phyloP scores from a whole-genome alignment of 306 rosid species.

The Rosa persica region DNA sequence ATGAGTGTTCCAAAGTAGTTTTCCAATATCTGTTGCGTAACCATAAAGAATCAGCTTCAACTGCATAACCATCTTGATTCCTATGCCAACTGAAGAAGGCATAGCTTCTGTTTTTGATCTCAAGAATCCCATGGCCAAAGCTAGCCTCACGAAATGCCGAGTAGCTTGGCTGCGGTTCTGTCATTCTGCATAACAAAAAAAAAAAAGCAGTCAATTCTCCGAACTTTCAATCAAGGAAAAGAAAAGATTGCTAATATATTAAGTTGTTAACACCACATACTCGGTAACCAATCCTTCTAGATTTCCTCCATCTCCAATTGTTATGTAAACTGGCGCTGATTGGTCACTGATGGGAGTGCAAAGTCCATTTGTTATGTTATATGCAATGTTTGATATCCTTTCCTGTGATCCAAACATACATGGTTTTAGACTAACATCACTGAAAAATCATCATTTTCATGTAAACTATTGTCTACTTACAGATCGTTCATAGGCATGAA shows the following conservation, averaged over 20 bases:
- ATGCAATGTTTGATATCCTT: constrained; percentile 62
- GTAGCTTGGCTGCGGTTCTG: constrained; percentile 78
- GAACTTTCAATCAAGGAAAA: not conserved
- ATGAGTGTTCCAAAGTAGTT: not conserved
- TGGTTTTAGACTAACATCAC: not conserved
- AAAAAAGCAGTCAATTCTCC: not conserved
- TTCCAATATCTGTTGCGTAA: constrained; percentile 51
- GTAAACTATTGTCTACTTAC: constrained; percentile 37
- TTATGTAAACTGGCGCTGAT: constrained; percentile 69
- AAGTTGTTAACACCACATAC: constrained; percentile 41
- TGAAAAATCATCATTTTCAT: not conserved
- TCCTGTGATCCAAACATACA: constrained; percentile 42
- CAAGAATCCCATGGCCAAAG: constrained; percentile 70
- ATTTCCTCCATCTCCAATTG: constrained; percentile 89
- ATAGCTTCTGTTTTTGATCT: constrained; percentile 63
- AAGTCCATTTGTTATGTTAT: constrained; percentile 46
- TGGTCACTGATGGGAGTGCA: constrained; percentile 46
- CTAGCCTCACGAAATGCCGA: constrained; percentile 75
- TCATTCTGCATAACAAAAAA: constrained; percentile 46
- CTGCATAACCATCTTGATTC: constrained; percentile 61
- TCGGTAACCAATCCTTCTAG: constrained; percentile 62
- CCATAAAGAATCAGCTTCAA: constrained; percentile 67
- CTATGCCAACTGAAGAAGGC: constrained; percentile 64
- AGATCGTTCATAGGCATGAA: constrained; percentile 73
- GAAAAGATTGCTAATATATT: not conserved